Percentiles rank a stretch among this genome's conserved stretches.
Evolutionary conservation across 139 green algal genomes (phyloP).

Genomic region (Closterium sp.): DNA sequence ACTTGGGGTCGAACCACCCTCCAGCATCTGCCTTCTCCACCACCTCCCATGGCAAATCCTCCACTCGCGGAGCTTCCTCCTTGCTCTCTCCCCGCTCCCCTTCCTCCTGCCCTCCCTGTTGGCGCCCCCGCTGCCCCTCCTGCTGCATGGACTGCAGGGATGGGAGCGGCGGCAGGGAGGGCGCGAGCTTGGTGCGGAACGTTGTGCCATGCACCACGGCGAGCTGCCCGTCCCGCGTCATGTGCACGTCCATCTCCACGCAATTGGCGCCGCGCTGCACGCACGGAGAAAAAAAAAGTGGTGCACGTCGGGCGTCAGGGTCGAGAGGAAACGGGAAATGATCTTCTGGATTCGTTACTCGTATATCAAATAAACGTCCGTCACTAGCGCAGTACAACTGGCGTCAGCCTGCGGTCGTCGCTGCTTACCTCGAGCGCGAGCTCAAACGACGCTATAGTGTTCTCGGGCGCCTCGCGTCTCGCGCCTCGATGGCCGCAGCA

Average conservation of each 20-base stretch:
- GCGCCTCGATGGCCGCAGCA: constrained; percentile 36
- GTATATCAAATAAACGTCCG: not conserved
- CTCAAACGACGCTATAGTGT: constrained; percentile 13
- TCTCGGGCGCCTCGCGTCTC: constrained; percentile 11
- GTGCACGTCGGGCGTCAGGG: not conserved
- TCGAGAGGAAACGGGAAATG: not conserved
- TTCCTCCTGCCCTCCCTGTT: not conserved
- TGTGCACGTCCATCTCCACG: constrained; percentile 43
- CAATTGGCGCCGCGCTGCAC: constrained; percentile 41
- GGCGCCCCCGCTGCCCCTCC: not conserved
- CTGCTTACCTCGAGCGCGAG: constrained; percentile 17
- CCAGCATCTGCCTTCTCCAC: constrained; percentile 16
- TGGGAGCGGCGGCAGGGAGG: not conserved
- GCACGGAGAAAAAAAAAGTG: not conserved
- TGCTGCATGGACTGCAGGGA: not conserved
- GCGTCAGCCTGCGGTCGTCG: not conserved
- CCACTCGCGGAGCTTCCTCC: not conserved
- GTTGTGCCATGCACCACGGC: constrained; percentile 25
- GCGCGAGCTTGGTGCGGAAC: constrained; percentile 10
- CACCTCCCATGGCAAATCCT: not conserved
- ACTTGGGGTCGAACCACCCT: constrained; percentile 18
- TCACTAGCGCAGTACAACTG: not conserved
- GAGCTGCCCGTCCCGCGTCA: constrained; percentile 25
- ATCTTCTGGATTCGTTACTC: not conserved
- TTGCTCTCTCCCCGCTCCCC: not conserved